Conservation (phyloP, 805 yeast genomes). For the Yamadazyma laniorum region DNA sequence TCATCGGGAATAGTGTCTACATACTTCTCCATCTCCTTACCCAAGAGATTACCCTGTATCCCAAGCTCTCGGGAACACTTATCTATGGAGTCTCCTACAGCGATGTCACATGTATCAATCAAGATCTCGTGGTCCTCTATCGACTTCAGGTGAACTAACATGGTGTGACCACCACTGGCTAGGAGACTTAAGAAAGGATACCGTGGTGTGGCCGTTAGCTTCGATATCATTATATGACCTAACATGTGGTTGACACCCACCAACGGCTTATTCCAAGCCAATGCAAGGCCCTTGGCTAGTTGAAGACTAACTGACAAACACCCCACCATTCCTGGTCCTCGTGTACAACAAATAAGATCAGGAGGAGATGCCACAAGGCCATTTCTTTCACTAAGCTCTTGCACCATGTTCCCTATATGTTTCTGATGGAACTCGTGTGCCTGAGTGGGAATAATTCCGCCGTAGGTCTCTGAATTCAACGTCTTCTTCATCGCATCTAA, state of each 20-base stretch:
- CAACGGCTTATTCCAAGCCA: constrained; percentile 75
- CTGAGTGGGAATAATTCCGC: constrained; percentile 86
- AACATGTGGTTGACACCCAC: constrained; percentile 96
- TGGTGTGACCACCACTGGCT: constrained; percentile 93
- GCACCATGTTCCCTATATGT: constrained; percentile 51
- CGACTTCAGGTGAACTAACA: constrained; percentile 67
- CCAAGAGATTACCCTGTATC: constrained; percentile 77
- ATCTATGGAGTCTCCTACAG: constrained; percentile 91
- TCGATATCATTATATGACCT: constrained; percentile 72
- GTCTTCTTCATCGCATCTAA: constrained; percentile 64
- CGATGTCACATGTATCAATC: constrained; percentile 78
- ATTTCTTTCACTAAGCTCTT: constrained; percentile 39
- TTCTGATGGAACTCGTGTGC: constrained; percentile 80
- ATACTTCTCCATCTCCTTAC: constrained; percentile 71
- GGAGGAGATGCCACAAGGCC: constrained; percentile 36
- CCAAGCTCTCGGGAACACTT: constrained; percentile 89
- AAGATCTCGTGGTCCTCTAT: constrained; percentile 68
- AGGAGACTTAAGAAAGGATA: constrained; percentile 75
- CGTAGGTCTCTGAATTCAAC: constrained; percentile 59
- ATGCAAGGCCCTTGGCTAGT: constrained; percentile 77
- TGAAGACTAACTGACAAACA: constrained; percentile 80
- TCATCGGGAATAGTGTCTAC: constrained; percentile 34
- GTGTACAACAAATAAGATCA: constrained; percentile 81
- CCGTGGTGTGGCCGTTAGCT: constrained; percentile 35
- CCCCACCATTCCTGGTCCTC: constrained; percentile 98